These are phyloP conservation scores for Krasilnikovozyma curviuscula DNA, from an alignment of 768 basidiomycete genomes.

Conservation along the genomic window DNA sequence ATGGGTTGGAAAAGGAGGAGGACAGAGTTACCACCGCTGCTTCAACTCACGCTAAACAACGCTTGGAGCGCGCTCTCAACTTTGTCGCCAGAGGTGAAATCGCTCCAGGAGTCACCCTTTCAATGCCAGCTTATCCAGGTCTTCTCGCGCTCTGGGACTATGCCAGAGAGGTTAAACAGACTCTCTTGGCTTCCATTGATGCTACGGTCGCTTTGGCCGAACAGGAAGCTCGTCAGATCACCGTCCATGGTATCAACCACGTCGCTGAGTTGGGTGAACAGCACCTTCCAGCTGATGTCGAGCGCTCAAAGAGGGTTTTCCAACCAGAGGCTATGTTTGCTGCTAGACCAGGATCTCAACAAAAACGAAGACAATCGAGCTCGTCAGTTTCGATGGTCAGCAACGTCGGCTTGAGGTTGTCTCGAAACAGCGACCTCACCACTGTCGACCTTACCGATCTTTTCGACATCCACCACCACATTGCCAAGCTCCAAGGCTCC, in stretches of 20 bases:
- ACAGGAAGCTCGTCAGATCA: slow-evolving; percentile 55
- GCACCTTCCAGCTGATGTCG: slow-evolving; percentile 62
- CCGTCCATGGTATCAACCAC: slow-evolving; percentile 44
- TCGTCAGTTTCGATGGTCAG: slow-evolving; percentile 38
- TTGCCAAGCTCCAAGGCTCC: slow-evolving; percentile 33
- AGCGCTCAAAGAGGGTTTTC: slow-evolving; percentile 64
- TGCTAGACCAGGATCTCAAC: slow-evolving; percentile 24
- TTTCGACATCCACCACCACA: slow-evolving; percentile 64
- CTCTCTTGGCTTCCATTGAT: slow-evolving; percentile 64
- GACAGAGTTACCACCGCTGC: slow-evolving; percentile 47
- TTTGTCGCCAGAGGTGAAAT: slow-evolving; percentile 56
- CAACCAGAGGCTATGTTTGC: slow-evolving; percentile 97
- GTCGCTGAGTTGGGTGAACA: slow-evolving; percentile 51
- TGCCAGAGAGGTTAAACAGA: slow-evolving; percentile 53
- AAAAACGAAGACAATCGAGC: slow-evolving; percentile 27
- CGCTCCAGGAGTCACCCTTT: slow-evolving; percentile 22
- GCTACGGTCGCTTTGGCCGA: slow-evolving; percentile 59
- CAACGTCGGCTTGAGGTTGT: slow-evolving; percentile 64
- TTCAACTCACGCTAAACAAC: slow-evolving; percentile 35
- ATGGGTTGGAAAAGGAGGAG: slow-evolving; percentile 56
- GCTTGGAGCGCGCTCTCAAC: slow-evolving; percentile 51
- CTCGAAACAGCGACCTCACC: slow-evolving; percentile 53
- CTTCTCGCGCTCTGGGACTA: slow-evolving; percentile 69
- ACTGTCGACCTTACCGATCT: slow-evolving; percentile 67
- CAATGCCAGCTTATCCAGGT: slow-evolving; percentile 63